Percentiles rank a stretch among this genome's conserved stretches.
These are phyloP conservation scores for Fusarium bulbicola DNA, from an alignment of 2,329 filamentous ascomycete species.

Conservation along the genomic window DNA sequence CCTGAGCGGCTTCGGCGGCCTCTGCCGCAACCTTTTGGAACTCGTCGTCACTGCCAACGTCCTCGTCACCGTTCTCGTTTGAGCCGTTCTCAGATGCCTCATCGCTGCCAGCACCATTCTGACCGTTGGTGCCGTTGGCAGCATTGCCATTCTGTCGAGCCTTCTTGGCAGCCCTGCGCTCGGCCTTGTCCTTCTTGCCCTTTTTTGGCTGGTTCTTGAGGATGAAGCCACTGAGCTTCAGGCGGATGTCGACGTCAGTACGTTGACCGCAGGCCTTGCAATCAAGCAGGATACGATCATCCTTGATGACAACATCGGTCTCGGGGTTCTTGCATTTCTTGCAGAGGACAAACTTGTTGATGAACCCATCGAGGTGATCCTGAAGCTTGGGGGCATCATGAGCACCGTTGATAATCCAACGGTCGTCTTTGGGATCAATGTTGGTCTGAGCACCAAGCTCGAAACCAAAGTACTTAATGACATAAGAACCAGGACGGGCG, in stretches of 20 bases:
- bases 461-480: constrained; percentile 99
- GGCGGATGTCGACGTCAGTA: constrained; percentile 87
- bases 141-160: constrained; percentile 76
- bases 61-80: constrained; percentile 62
- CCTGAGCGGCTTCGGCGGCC: constrained; percentile 57
- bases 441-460: constrained; percentile 99
- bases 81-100: constrained; percentile 61
- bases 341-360: constrained; percentile 98
- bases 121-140: constrained; percentile 50
- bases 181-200: constrained; percentile 97
- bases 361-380: constrained; percentile 98
- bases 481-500: constrained; percentile 88
- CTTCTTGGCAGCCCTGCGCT: constrained; percentile 88
- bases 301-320: constrained; percentile 95
- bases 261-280: constrained; percentile 99
- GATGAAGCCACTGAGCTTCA: constrained; percentile 97
- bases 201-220: constrained; percentile 93
- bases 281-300: constrained; percentile 89
- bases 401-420: constrained; percentile 99
- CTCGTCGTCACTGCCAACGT: constrained; percentile 89
- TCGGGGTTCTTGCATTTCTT: constrained; percentile 99
- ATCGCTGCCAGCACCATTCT: constrained; percentile 69
- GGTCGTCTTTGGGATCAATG: constrained; percentile 94
- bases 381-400: constrained; percentile 96
- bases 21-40: constrained; percentile 81